Base-by-base conservation (phyloP, 2,329 filamentous ascomycete genomes). In the Aureobasidium lini region DNA sequence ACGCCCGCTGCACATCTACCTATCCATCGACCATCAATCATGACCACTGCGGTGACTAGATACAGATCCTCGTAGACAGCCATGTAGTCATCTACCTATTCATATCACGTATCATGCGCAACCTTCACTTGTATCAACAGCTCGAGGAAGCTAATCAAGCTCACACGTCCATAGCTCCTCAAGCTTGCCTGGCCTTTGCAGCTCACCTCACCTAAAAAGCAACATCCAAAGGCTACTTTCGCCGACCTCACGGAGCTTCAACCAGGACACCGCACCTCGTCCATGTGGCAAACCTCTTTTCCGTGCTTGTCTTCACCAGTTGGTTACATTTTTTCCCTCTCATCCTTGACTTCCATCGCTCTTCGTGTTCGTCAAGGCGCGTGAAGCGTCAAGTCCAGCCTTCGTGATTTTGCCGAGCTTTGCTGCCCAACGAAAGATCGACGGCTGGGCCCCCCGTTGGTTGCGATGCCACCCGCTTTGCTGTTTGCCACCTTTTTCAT, bases 391-490 rank as follows among this genome's bases (percentile, higher is more conserved):
- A 29, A 36, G 52, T 37, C 31, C 39, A 56, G 37, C 10, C 42
- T 36, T 34, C 7, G 37, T 16, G n/a, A 46, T 16, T 13, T 56
- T 56, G 39, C 39, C 52, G 52, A 31, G 52, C 52, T 56, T 56
- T 56, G 52, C 52, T 56, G 52, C 52, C 52, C 52, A 56, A 56
- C 52, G 15, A 18, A 37, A 15, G 40, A 53, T 56, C 52, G 50
- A 32, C 39, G 40, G 39, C 52, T 44, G 48, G 23, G 48, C 48
- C 36, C 43, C 36, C 34, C 23, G 34, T 36, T 36, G 34, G 40
- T 44, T 54, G 37, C 15, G 50, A 44, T 13, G 31, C 36, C 40
- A 42, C 31, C 39, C 52, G 42, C 23, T 6, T 18, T 23, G 44
- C 42, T 18, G 11, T 34, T 43, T 23, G 50, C 50, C 39, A 43